A percentile compares a stretch with the other conserved stretches of the same genome.
Evolutionary conservation across 2,329 filamentous ascomycete genomes (phyloP).

Genomic region (Hymenoscyphus fructigenus): DNA sequence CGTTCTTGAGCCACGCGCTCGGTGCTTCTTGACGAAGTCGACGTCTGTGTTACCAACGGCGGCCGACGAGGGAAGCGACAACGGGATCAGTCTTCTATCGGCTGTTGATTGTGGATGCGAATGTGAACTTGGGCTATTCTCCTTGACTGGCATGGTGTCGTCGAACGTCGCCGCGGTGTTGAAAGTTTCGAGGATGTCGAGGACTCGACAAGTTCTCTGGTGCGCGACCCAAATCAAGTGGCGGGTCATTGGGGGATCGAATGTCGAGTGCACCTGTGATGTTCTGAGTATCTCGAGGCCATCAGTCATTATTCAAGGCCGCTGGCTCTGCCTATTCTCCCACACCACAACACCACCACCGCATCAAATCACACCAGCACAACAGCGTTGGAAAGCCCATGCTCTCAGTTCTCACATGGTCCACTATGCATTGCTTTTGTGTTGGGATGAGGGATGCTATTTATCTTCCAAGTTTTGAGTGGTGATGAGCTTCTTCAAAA

Average conservation of each 20-base stretch:
- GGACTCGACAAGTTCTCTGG: background rate
- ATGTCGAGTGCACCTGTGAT: background rate
- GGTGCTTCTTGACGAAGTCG: too few species aligned
- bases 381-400: background rate
- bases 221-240: background rate
- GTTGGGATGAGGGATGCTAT: background rate
- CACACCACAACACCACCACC: background rate
- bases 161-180: background rate
- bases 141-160: too few species aligned
- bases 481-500: background rate
- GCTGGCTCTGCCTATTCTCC: background rate
- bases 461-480: background rate
- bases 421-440: background rate
- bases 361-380: background rate
- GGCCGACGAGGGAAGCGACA: too few species aligned
- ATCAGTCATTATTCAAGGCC: background rate
- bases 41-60: too few species aligned
- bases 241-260: background rate
- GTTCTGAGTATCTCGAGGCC: background rate
- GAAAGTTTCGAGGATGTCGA: background rate
- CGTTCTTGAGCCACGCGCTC: too few species aligned
- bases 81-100: too few species aligned
- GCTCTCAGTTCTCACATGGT: background rate
- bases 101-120: too few species aligned
- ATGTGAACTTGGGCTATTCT: too few species aligned